phyloP scores from a whole-genome alignment of 495 filamentous ascomycete genomes.

The Penicillium steckii region DNA sequence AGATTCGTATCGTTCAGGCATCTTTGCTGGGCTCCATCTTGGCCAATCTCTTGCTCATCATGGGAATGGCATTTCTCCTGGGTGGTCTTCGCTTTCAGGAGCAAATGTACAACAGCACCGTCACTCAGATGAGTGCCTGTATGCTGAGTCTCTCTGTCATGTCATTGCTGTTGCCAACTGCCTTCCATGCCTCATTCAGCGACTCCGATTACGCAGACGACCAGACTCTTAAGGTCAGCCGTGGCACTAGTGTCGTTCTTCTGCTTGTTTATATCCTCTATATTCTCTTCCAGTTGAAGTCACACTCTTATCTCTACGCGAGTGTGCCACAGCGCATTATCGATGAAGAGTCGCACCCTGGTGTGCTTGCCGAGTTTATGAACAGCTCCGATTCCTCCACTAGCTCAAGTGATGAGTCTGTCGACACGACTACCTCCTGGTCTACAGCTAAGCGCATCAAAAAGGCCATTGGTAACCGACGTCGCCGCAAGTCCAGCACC shows the following conservation, averaged over 20 bases:
- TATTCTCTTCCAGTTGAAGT: slow-evolving; percentile 87
- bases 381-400: slow-evolving; percentile 63
- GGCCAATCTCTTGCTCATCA: slow-evolving; percentile 81
- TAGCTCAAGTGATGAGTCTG: slow-evolving; percentile 63
- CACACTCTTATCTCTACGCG: slow-evolving; percentile 87
- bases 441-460: slow-evolving; percentile 73
- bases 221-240: slow-evolving; percentile 77
- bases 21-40: slow-evolving; percentile 86
- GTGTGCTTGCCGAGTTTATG: slow-evolving; percentile 77
- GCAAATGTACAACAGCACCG: slow-evolving; percentile 93
- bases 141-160: slow-evolving; percentile 85
- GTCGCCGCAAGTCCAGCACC: slow-evolving; percentile 70
- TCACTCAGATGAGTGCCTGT: slow-evolving; percentile 94
- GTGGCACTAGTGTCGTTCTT: slow-evolving; percentile 86
- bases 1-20: slow-evolving; percentile 88
- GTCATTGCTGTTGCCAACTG: slow-evolving; percentile 82
- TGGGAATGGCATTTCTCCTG: slow-evolving; percentile 86
- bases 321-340: slow-evolving; percentile 87
- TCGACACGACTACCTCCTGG: slow-evolving; percentile 65
- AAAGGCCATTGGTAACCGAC: slow-evolving; percentile 63
- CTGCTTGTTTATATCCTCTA: slow-evolving; percentile 83
- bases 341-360: slow-evolving; percentile 83
- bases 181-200: slow-evolving; percentile 85
- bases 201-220: slow-evolving; percentile 59
- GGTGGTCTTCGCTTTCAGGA: slow-evolving; percentile 86